A percentile compares a stretch with the other conserved stretches of the same genome.
phyloP scores from a whole-genome alignment of 129 eudicot genomes.

The Cynara cardunculus region DNA sequence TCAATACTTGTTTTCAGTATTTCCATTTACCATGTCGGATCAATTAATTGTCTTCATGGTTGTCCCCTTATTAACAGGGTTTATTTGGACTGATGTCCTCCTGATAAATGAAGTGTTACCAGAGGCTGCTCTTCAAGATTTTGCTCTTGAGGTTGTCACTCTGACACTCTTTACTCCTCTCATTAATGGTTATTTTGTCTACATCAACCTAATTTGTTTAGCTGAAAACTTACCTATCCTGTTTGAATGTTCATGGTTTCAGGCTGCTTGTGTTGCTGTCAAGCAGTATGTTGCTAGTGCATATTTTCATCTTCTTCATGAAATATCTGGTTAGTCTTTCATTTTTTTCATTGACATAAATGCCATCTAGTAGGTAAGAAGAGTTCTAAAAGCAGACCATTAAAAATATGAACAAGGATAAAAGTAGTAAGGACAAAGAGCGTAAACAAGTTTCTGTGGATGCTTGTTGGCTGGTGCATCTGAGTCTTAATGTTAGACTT shows the following conservation, averaged over 20 bases:
- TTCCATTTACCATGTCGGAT: conserved; percentile 1
- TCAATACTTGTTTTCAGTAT: background rate
- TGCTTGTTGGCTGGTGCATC: background rate
- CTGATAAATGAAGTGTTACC: conserved; percentile 83
- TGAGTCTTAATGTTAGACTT: conserved; percentile 13
- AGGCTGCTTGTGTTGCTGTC: conserved; percentile 74
- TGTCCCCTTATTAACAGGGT: conserved; percentile 42
- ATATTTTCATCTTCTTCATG: conserved; percentile 62
- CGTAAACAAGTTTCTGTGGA: background rate
- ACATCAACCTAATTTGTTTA: background rate
- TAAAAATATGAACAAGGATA: background rate
- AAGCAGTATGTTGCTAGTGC: conserved; percentile 59
- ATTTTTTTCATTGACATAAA: conserved; percentile 8
- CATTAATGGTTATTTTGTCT: conserved; percentile 10
- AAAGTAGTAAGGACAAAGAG: background rate
- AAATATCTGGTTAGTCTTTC: conserved; percentile 63
- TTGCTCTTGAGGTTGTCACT: conserved; percentile 66
- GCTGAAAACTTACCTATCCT: conserved; percentile 9
- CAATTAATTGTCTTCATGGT: background rate
- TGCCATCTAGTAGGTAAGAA: background rate
- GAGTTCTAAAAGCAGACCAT: conserved; percentile 2
- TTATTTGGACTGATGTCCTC: conserved; percentile 90
- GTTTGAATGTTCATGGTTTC: conserved; percentile 25
- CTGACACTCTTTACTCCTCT: conserved; percentile 23
- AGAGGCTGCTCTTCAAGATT: conserved; percentile 70